A percentile compares a stretch with the other conserved stretches of the same genome.
Evolutionary conservation across 768 basidiomycete species (phyloP).

Genomic region (Imleria badia): DNA sequence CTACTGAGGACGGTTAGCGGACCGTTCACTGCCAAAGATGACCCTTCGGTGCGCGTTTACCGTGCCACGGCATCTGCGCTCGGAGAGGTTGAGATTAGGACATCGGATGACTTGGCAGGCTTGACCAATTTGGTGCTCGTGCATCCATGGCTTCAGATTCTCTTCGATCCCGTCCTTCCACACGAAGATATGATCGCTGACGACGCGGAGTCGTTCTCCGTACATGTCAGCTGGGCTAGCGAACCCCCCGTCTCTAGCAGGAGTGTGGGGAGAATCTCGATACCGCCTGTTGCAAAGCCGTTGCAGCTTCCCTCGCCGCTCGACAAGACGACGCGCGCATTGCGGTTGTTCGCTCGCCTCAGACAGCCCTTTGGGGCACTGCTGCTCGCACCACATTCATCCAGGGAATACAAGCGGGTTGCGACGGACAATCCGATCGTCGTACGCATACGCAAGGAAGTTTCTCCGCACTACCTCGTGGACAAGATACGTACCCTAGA

Average conservation of each 20-base stretch:
- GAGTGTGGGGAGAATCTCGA: not conserved
- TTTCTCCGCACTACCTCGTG: slow-evolving; percentile 2
- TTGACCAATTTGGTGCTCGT: slow-evolving; percentile 17
- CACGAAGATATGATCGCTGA: slow-evolving; percentile 20
- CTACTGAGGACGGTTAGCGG: slow-evolving; percentile 8
- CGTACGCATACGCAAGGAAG: slow-evolving; percentile 9
- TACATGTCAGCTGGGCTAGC: not conserved
- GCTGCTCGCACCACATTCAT: slow-evolving; percentile 8
- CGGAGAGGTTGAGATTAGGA: slow-evolving; percentile 11
- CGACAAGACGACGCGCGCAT: slow-evolving; percentile 13
- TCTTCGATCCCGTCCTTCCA: slow-evolving; percentile 16
- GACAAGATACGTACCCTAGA: slow-evolving; percentile 18
- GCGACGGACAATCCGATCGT: slow-evolving; percentile 17
- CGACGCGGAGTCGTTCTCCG: slow-evolving; percentile 3
- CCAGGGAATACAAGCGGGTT: slow-evolving; percentile 17
- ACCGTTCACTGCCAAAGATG: not conserved
- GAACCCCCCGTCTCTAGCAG: not conserved
- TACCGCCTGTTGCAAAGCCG: not conserved
- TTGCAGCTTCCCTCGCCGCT: slow-evolving; percentile 13
- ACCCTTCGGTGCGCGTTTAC: slow-evolving; percentile 5
- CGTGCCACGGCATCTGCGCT: slow-evolving; percentile 12
- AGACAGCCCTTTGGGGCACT: slow-evolving; percentile 18
- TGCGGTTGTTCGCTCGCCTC: slow-evolving; percentile 13
- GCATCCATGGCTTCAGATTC: slow-evolving; percentile 18
- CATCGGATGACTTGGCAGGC: slow-evolving; percentile 4